phyloP scores from a whole-genome alignment of 1,284 basidiomycete species.

The Dichomitus squalens region DNA sequence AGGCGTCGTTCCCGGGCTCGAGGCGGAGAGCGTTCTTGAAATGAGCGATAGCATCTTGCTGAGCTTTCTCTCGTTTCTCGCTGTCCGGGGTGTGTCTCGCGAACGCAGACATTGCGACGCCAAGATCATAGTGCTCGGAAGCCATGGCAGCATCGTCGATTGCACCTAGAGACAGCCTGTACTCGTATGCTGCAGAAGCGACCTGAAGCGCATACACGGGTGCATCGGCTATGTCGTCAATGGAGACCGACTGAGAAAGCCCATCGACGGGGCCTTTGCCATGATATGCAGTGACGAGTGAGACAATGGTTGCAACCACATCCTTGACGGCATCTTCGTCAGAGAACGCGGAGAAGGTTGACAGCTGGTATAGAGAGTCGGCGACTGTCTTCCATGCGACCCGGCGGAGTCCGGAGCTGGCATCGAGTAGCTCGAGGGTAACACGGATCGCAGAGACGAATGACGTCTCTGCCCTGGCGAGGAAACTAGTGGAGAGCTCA shows the following conservation, averaged over 20 bases:
- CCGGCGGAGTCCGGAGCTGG: slow-evolving; percentile 63
- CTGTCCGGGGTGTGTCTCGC: slow-evolving; percentile 35
- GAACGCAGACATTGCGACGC: slow-evolving; percentile 65
- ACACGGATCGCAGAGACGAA: slow-evolving; percentile 63
- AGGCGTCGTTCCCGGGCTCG: slow-evolving; percentile 73
- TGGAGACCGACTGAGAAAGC: slow-evolving; percentile 36
- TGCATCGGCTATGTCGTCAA: slow-evolving; percentile 15
- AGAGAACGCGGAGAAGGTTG: slow-evolving; percentile 45
- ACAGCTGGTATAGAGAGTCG: slow-evolving; percentile 77
- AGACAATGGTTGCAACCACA: slow-evolving; percentile 39
- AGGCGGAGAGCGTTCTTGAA: slow-evolving; percentile 78
- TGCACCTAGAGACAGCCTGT: slow-evolving; percentile 70
- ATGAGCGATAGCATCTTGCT: slow-evolving; percentile 61
- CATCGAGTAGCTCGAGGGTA: slow-evolving; percentile 57
- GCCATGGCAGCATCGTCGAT: slow-evolving; percentile 58
- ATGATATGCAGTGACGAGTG: slow-evolving; percentile 42
- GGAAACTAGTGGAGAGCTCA: slow-evolving; percentile 72
- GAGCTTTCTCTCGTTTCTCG: slow-evolving; percentile 35
- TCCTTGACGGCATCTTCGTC: slow-evolving; percentile 43
- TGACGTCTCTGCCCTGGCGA: slow-evolving; percentile 73
- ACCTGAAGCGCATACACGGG: slow-evolving; percentile 43
- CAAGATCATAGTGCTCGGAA: slow-evolving; percentile 81
- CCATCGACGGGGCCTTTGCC: slow-evolving; percentile 46
- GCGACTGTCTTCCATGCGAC: slow-evolving; percentile 88
- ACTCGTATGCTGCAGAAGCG: slow-evolving; percentile 71